Conservation (phyloP, 176 grass and related monocot genomes). For the Oryza meridionalis region DNA sequence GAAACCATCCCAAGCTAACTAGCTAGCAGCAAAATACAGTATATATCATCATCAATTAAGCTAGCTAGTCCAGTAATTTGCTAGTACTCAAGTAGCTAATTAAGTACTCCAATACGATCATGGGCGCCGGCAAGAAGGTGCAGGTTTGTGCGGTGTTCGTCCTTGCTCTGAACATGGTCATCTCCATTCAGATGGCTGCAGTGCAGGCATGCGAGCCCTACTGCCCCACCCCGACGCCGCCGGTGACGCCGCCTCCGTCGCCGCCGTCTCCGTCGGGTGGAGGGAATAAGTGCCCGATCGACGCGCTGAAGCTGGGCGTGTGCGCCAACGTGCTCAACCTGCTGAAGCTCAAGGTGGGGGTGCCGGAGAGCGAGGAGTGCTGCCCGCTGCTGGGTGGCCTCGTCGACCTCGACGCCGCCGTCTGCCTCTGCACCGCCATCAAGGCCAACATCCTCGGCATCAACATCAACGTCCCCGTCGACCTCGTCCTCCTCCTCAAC, state of each 20-base stretch:
- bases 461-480: slow-evolving; percentile 50
- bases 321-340: slow-evolving; percentile 56
- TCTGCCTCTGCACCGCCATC: slow-evolving; percentile 64
- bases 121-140: not conserved
- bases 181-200: not conserved
- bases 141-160: not conserved
- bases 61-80: too few species aligned
- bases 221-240: slow-evolving; percentile 24
- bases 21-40: too few species aligned
- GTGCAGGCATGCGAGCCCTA: not conserved
- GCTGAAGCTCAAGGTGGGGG: slow-evolving; percentile 11
- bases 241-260: not conserved
- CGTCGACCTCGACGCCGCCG: slow-evolving; percentile 50
- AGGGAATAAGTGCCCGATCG: slow-evolving; percentile 9
- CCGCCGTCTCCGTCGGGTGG: not conserved
- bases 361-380: slow-evolving; percentile 44
- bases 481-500: slow-evolving; percentile 64
- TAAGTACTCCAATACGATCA: not conserved
- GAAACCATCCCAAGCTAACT: too few species aligned
- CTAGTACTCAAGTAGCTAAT: too few species aligned
- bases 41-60: too few species aligned
- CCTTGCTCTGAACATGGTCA: not conserved
- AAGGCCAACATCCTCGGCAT: slow-evolving; percentile 67
- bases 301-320: slow-evolving; percentile 49
- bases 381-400: slow-evolving; percentile 40